Evolutionary conservation across 108 stramenopile species (phyloP).

Genomic region (Ochromonas danica): DNA sequence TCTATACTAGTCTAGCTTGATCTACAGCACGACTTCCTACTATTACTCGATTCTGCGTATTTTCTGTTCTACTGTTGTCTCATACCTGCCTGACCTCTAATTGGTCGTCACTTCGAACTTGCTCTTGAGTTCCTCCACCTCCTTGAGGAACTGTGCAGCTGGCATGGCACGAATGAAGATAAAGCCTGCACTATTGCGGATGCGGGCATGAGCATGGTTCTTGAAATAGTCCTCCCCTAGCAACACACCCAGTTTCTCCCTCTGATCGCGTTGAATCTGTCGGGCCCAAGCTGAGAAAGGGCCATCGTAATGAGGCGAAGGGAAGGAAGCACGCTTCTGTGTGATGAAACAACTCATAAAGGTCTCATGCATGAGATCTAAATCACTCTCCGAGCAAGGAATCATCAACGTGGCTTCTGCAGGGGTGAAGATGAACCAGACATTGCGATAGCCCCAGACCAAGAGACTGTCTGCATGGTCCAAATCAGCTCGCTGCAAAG

Average conservation of each 20-base stretch:
- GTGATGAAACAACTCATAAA: slow-evolving; percentile 40
- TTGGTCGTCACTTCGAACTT: too few species aligned
- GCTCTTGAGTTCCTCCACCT: slow-evolving; percentile 28
- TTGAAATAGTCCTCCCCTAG: slow-evolving; percentile 39
- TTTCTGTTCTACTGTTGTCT: too few species aligned
- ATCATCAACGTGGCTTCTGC: slow-evolving; percentile 38
- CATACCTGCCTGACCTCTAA: too few species aligned
- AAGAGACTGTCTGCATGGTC: neutral
- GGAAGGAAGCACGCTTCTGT: slow-evolving; percentile 42
- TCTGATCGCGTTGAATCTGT: slow-evolving; percentile 30
- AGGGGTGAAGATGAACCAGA: slow-evolving; percentile 38
- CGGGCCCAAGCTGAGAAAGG: slow-evolving; percentile 40
- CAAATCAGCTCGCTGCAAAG: neutral
- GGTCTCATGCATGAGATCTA: slow-evolving; percentile 39
- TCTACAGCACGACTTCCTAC: too few species aligned
- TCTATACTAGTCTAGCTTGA: too few species aligned
- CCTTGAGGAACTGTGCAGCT: slow-evolving; percentile 7
- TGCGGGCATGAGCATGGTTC: neutral
- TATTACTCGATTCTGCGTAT: too few species aligned
- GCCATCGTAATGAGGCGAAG: slow-evolving; percentile 40
- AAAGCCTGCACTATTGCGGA: slow-evolving; percentile 32
- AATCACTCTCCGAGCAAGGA: slow-evolving; percentile 7
- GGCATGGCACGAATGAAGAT: slow-evolving; percentile 37
- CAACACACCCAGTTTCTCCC: slow-evolving; percentile 12
- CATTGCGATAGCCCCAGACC: slow-evolving; percentile 46